Base-by-base conservation (phyloP, 176 grass and related monocot species). In the Areca catechu region DNA sequence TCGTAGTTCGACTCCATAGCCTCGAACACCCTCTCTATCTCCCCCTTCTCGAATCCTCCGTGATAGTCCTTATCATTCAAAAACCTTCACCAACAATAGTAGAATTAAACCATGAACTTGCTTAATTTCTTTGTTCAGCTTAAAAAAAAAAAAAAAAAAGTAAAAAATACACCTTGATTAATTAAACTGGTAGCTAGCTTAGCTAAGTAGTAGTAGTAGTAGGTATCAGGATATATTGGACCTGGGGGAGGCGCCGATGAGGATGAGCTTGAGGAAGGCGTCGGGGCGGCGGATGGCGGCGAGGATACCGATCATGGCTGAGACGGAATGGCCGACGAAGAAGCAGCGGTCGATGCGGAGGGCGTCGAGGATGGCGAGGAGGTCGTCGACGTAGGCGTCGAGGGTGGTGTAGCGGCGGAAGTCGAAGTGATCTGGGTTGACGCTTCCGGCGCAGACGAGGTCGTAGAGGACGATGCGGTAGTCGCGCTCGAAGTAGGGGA, bases 231-330 rank as follows among this genome's bases (percentile, higher is more conserved):
- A 29, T 6, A 29, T 29, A 29, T 1, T 5, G 48, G 24, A 90
- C 92, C 93, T 85, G 2, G 93, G 93, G 2, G 87, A 91, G 22
- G 81, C 81, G 58, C 93, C 93, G 75, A 97, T 72, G 65, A 97
- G 83, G 69, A 97, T 12, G 50, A 97, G 93, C 69, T 88, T 97
- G 58, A 80, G 54, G 81, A 97, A 97, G 61, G 88, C 76, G 5
- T 97, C 87, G 4, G 93, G 87, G 24, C 87, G 87, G 22, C 84
- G 81, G 78, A 97, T 97, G 29, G 87, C 68, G 0, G 78, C 93
- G 66, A 91, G 76, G 70, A 97, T 91, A 57, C 93, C 93, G 66
- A 97, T 91, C 93, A 97, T 97, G 78, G 80, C 86, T 51, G 93
- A 97, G 16, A 97, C 87, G 17, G 93, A 97, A 76, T 97, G 93